These are phyloP conservation scores for Codiaeum variegatum DNA, from an alignment of 441 rosid genomes.

Conservation along the genomic window DNA sequence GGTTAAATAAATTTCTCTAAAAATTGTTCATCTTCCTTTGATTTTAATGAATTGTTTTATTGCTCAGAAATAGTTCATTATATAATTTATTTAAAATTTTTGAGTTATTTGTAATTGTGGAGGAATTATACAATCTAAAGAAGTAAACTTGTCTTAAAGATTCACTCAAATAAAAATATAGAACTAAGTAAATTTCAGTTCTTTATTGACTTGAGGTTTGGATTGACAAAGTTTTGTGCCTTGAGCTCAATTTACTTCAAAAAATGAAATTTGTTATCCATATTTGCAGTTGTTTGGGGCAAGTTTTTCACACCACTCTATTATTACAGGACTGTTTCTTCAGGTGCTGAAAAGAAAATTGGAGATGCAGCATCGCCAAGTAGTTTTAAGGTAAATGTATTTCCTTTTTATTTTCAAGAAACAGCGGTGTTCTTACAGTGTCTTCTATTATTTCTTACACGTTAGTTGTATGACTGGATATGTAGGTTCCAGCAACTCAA, in stretches of 20 bases:
- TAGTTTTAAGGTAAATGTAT: slow-evolving; percentile 10
- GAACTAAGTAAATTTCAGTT: background rate
- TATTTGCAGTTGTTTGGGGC: background rate
- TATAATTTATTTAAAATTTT: background rate
- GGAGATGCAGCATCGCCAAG: slow-evolving; percentile 19
- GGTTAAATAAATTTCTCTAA: too few species aligned
- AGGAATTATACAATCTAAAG: background rate
- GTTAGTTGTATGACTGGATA: slow-evolving; percentile 8
- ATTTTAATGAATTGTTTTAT: background rate
- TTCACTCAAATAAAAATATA: background rate
- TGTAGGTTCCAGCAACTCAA: slow-evolving; percentile 26
- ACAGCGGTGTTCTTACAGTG: background rate
- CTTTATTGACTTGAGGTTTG: too few species aligned
- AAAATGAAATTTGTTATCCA: background rate
- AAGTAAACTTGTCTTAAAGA: background rate
- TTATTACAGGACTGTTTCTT: slow-evolving; percentile 26
- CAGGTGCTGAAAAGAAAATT: slow-evolving; percentile 18
- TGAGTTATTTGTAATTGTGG: background rate
- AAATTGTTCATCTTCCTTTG: too few species aligned
- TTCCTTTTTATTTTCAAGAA: background rate
- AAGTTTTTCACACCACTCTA: background rate
- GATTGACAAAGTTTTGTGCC: background rate
- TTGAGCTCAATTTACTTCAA: background rate
- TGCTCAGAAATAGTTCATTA: background rate
- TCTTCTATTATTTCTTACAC: background rate